Evolutionary conservation across 2,329 filamentous ascomycete species (phyloP), one percentile per base, ranked within the genome.

Genomic region (Penicillium sp.): DNA sequence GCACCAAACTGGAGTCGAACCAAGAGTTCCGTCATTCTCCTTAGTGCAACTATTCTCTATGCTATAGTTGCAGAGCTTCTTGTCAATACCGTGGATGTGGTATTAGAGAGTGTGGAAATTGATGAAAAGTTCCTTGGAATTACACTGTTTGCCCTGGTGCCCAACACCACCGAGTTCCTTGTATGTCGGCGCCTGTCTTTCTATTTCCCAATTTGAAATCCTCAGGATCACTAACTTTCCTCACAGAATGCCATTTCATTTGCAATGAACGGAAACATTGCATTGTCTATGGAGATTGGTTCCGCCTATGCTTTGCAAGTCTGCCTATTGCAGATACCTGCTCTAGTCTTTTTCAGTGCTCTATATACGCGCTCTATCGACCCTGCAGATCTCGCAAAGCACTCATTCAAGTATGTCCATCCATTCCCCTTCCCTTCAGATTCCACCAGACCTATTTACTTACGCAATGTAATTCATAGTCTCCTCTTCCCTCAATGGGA

Each of bases 201-300:
- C 3, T 27, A 8, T 19, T n/a, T 23, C 19, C 11, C 11, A 14
- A 14, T 21, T 27, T 14, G 13, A 11, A 45, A 51, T 6, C 16
- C 6, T 35, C 11, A 25, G 2, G 23, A 23, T 42, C 11, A 46
- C 59, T 66, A n/a, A 61, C 58, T 33, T 25, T 8, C 16, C n/a
- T 35, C 31, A 45, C 58, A 92, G 88, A 99, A 99, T 76, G 95
- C 93, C 72, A 99, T 99, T 58, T 97, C 93, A 0, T 99, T 99
- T 73, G 95, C 95, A 53, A 99, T 99, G 93, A 98, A 99, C 71
- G 95, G 95, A 59, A 99, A 99, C 75, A 98, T 99, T 75, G 95
- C 95, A 0, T 80, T 99, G 19, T 97, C 92, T 37, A 99, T 99
- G 95, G 95, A 99, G 72, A 99, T 99, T 66, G 95, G 95, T 65